Base-by-base conservation (phyloP, 1,284 basidiomycete genomes). In the Leccinum pachyderme region DNA sequence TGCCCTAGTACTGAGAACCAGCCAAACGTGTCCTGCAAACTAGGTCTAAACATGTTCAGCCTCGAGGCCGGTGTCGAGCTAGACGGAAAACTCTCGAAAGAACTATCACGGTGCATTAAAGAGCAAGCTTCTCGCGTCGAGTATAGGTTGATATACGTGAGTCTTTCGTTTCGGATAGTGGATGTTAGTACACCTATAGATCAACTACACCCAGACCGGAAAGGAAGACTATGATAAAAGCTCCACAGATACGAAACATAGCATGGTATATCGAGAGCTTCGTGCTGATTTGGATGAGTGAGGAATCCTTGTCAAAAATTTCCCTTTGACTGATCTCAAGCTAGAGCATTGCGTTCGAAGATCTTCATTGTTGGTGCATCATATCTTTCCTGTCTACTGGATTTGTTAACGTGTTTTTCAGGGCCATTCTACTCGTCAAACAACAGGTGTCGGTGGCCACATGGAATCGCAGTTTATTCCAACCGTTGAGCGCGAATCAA, bases 401-500 rank as follows among this genome's bases (percentile, higher is more conserved):
- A 15, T 18, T 25, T 47, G 8, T 47, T 22, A 6, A 18, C 32
- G 13, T 11, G 1, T 31, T 28, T 5, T 0, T 11, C 18, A 47
- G 45, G 45, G 45, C 4, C 45, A 47, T 24, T 22, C 49, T n/a
- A 50, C 49, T 24, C 27, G 49, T 13, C 49, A 50, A 73, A 96
- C 93, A 2, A 97, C 94, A 1, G 93, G 95, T 31, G 84, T 96
- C 31, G 91, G 91, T 7, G 94, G 94, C 0, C 93, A 96, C 64
- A 84, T 98, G 71, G 84, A 92, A 3, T 88, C 92, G 0, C 78
- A 91, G 7, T 98, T 98, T 69, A 95, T 99, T 56, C 93, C 94
- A 1, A 99, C 95, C 0, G 95, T 99, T 1, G 95, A 98, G 72
- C 83, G 95, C 57, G 95, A 98, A 73, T 91, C 90, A 0, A 88